Percentiles rank a stretch among this genome's conserved stretches.
phyloP scores from a whole-genome alignment of 345 rosid species.

The Murraya koenigii region DNA sequence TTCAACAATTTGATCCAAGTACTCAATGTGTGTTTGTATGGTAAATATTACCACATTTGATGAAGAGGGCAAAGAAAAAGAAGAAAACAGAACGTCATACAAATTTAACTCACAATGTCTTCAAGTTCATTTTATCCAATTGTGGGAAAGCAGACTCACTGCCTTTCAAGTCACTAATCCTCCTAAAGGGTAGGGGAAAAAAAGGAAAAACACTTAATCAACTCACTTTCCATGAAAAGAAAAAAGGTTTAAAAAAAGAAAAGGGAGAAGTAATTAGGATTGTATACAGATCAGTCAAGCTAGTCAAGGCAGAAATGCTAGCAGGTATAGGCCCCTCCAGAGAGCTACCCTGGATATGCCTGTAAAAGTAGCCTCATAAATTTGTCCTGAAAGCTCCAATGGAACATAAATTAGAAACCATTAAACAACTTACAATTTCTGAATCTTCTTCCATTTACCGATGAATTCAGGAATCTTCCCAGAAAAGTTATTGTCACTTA shows the following conservation, averaged over 20 bases:
- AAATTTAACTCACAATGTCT: conserved; percentile 64
- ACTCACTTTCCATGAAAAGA: background rate
- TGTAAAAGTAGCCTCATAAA: conserved; percentile 25
- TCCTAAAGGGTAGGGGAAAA: conserved; percentile 39
- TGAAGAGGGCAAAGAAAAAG: background rate
- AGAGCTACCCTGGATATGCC: conserved; percentile 74
- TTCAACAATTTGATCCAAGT: background rate
- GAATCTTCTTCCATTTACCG: conserved; percentile 53
- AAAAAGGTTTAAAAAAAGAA: background rate
- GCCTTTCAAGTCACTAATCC: conserved; percentile 78
- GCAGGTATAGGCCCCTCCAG: conserved; percentile 83
- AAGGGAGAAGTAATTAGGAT: conserved; percentile 3
- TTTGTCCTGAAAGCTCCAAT: background rate
- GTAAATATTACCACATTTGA: background rate
- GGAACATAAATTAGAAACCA: background rate
- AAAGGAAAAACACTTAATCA: conserved; percentile 1
- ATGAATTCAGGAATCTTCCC: conserved; percentile 70
- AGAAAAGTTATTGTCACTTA: conserved; percentile 66
- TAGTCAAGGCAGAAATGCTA: conserved; percentile 55
- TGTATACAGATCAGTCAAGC: conserved; percentile 72
- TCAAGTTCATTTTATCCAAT: conserved; percentile 47
- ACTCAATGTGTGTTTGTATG: background rate
- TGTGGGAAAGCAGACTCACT: conserved; percentile 52
- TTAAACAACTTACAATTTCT: conserved; percentile 59
- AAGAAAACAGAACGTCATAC: background rate